Conservation (phyloP, 75 land plant genomes). For the Gnetum montanum region DNA sequence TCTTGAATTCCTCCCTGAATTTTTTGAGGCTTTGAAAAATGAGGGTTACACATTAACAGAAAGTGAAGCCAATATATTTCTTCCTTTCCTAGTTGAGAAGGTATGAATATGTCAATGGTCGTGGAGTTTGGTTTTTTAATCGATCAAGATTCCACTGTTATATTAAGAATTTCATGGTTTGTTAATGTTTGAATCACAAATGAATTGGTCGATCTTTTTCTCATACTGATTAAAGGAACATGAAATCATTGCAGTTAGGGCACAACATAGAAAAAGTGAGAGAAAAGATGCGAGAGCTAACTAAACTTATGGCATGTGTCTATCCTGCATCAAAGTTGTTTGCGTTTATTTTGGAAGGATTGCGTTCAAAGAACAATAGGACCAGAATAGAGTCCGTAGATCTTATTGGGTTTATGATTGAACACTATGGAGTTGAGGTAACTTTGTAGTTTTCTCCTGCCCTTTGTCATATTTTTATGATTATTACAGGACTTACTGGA, state of each 20-base stretch:
- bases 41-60: slow-evolving; percentile 72
- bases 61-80: slow-evolving; percentile 78
- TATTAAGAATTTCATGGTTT: background rate
- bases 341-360: slow-evolving; percentile 78
- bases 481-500: background rate
- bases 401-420: slow-evolving; percentile 75
- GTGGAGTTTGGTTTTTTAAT: background rate
- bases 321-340: slow-evolving; percentile 75
- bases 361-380: slow-evolving; percentile 86
- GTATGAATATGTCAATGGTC: slow-evolving; percentile 20
- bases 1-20: slow-evolving; percentile 89
- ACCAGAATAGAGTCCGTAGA: slow-evolving; percentile 91
- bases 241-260: slow-evolving; percentile 99
- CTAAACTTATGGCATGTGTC: slow-evolving; percentile 50
- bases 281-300: slow-evolving; percentile 87
- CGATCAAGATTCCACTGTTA: no score
- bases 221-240: no score
- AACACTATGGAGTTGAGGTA: slow-evolving; percentile 85
- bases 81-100: slow-evolving; percentile 95
- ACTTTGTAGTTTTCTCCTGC: background rate
- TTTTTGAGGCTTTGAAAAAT: slow-evolving; percentile 64
- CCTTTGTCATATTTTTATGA: background rate
- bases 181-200: no score
- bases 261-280: slow-evolving; percentile 94
- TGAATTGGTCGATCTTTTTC: no score